Evolutionary conservation across 2,329 filamentous ascomycete species (phyloP).

Genomic region (Hymenoscyphus linearis): DNA sequence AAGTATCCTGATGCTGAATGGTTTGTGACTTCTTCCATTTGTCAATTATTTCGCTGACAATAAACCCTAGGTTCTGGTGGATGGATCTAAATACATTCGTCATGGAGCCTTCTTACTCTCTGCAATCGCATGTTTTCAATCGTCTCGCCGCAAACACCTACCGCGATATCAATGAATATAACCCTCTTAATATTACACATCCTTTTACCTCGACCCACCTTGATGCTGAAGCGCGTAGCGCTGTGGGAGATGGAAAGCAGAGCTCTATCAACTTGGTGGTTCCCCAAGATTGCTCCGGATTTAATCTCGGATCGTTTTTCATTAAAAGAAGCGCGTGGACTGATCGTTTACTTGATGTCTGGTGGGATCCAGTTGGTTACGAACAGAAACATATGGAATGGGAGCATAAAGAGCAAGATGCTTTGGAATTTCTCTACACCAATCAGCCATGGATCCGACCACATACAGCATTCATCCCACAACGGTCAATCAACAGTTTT

Average conservation of each 20-base stretch:
- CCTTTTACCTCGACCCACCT: slow-evolving; percentile 71
- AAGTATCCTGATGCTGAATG: slow-evolving; percentile 97
- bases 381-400: slow-evolving; percentile 99
- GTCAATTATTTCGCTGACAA: slow-evolving; percentile 27
- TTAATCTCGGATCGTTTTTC: slow-evolving; percentile 96
- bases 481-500: slow-evolving; percentile 92
- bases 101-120: slow-evolving; percentile 90
- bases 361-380: slow-evolving; percentile 98
- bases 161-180: slow-evolving; percentile 94
- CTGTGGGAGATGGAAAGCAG: slow-evolving; percentile 68
- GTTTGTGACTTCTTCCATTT: slow-evolving; percentile 46
- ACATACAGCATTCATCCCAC: slow-evolving; percentile 81
- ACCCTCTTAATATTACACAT: slow-evolving; percentile 89
- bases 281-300: slow-evolving; percentile 89
- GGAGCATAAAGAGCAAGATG: slow-evolving; percentile 98
- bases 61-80: slow-evolving; percentile 90
- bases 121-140: slow-evolving; percentile 88
- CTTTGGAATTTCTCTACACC: slow-evolving; percentile 84
- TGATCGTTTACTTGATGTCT: slow-evolving; percentile 85
- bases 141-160: slow-evolving; percentile 70
- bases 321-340: slow-evolving; percentile 81
- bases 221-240: slow-evolving; percentile 66
- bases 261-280: slow-evolving; percentile 83
- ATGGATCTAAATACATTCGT: slow-evolving; percentile 95
- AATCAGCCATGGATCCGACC: slow-evolving; percentile 90